A percentile compares a stretch with the other conserved stretches of the same genome.
These are phyloP conservation scores for Monilinia aucupariae DNA, from an alignment of 2,329 filamentous ascomycete species.

Conservation along the genomic window DNA sequence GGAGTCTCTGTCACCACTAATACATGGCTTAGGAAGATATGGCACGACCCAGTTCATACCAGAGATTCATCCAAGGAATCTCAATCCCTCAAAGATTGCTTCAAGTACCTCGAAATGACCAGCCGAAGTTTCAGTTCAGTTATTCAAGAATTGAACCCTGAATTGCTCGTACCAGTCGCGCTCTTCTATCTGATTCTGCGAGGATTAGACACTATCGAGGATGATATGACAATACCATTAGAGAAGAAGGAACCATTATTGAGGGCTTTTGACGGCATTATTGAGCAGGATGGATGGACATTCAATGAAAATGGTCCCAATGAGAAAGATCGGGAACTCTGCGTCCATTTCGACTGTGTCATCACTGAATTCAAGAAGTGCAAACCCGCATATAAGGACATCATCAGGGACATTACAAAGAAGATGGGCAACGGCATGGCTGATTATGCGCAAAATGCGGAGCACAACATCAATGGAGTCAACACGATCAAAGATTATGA, in stretches of 20 bases:
- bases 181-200: slow-evolving; percentile 92
- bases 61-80: slow-evolving; percentile 73
- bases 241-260: slow-evolving; percentile 80
- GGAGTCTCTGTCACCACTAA: slow-evolving; percentile 17
- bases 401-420: slow-evolving; percentile 87
- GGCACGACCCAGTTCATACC: slow-evolving; percentile 89
- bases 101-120: slow-evolving; percentile 77
- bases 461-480: slow-evolving; percentile 73
- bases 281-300: slow-evolving; percentile 84
- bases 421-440: slow-evolving; percentile 99
- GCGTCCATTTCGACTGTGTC: slow-evolving; percentile 87
- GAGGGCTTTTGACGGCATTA: slow-evolving; percentile 70
- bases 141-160: slow-evolving; percentile 91
- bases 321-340: slow-evolving; percentile 88
- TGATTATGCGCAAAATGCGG: slow-evolving; percentile 81
- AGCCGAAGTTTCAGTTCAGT: slow-evolving; percentile 90
- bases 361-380: slow-evolving; percentile 81
- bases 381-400: slow-evolving; percentile 74
- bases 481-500: slow-evolving; percentile 86
- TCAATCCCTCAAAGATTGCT: slow-evolving; percentile 71
- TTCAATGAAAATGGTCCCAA: slow-evolving; percentile 80
- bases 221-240: slow-evolving; percentile 89
- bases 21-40: slow-evolving; percentile 67
- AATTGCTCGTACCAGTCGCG: slow-evolving; percentile 81
- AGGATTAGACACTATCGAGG: slow-evolving; percentile 95